These are phyloP conservation scores for Lolium multiflorum DNA, from an alignment of 176 grass and related monocot genomes.

Conservation along the genomic window DNA sequence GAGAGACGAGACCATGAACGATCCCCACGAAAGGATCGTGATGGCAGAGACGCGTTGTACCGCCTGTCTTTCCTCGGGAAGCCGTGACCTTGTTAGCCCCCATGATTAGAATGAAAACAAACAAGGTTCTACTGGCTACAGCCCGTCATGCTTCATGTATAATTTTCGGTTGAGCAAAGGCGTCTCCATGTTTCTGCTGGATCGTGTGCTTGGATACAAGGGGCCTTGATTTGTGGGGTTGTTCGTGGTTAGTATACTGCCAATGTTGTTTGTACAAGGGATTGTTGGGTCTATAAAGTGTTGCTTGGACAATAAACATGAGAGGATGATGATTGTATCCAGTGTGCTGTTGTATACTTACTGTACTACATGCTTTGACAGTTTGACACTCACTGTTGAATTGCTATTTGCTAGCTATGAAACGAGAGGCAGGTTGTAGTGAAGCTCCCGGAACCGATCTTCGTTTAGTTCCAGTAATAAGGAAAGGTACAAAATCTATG, in stretches of 20 bases:
- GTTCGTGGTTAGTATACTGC: neutral
- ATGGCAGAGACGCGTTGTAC: constrained; percentile 91
- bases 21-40: constrained; percentile 91
- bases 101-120: constrained; percentile 39
- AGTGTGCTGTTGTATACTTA: too few species aligned
- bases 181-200: neutral
- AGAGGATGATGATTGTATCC: neutral
- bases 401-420: too few species aligned
- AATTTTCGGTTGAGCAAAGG: constrained; percentile 3
- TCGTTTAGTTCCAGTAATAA: too few species aligned
- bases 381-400: too few species aligned
- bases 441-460: too few species aligned
- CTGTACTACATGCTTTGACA: too few species aligned
- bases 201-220: neutral
- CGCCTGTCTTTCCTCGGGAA: constrained; percentile 81
- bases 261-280: constrained; percentile 16
- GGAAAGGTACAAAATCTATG: too few species aligned
- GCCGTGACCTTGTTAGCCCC: constrained; percentile 46
- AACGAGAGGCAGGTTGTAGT: too few species aligned
- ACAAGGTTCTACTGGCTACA: constrained; percentile 1
- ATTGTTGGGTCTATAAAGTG: constrained; percentile 21
- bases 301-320: constrained; percentile 4
- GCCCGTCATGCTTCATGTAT: constrained; percentile 6
- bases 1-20: constrained; percentile 95
- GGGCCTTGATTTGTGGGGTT: neutral